phyloP scores from a whole-genome alignment of 768 basidiomycete species.

The Lentinula detonsa region DNA sequence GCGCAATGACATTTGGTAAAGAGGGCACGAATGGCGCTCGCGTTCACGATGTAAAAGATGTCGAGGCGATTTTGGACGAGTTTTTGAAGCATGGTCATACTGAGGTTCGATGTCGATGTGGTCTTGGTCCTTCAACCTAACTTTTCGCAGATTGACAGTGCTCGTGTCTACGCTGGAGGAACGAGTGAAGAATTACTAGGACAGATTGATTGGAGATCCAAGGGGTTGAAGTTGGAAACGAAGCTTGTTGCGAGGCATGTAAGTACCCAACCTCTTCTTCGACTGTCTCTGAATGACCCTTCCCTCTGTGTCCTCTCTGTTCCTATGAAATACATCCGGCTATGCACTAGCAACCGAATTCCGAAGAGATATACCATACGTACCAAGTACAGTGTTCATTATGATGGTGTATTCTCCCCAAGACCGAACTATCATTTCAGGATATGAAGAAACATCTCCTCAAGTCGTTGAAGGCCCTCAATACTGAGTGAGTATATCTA shows the following conservation, averaged over 20 bases:
- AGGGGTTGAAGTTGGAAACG: conserved; percentile 38
- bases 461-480: conserved; percentile 37
- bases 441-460: conserved; percentile 6
- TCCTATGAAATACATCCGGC: not conserved
- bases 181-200: conserved; percentile 28
- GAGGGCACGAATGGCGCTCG: conserved; percentile 41
- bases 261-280: not conserved
- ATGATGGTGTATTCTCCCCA: not conserved
- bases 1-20: conserved; percentile 52
- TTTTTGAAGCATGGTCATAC: conserved; percentile 52
- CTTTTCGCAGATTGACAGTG: not conserved
- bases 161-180: conserved; percentile 9
- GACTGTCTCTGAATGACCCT: not conserved
- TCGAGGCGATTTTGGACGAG: conserved; percentile 46
- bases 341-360: not conserved
- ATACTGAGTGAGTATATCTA: conserved; percentile 30
- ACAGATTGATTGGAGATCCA: conserved; percentile 31
- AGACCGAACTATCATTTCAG: not conserved
- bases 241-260: conserved; percentile 36
- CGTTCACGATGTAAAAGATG: conserved; percentile 40
- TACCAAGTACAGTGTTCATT: not conserved
- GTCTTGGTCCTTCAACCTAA: too few relatives aligned
- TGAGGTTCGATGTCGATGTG: too few relatives aligned
- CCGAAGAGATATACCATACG: not conserved
- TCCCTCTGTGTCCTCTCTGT: not conserved